Evolutionary conservation across 2,329 filamentous ascomycete species (phyloP), one percentile per base, ranked within the genome.

Genomic region (Sphaceloma murrayae): DNA sequence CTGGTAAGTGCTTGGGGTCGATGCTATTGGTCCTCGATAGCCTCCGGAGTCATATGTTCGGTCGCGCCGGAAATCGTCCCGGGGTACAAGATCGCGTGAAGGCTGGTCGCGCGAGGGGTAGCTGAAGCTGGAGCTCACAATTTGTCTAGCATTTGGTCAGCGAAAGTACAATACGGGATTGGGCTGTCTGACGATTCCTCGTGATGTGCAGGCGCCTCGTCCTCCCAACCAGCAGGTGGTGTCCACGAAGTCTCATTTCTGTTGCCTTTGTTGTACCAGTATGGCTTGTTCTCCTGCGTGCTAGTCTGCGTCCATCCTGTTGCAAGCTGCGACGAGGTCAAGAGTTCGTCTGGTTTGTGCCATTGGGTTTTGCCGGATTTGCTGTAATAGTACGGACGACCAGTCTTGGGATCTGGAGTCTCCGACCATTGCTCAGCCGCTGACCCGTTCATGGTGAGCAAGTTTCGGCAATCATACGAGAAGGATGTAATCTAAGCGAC

Each of bases 351-450:
- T 3, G 91, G 93, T 67, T 95, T 96, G 30, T 79, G 81, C 91
- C 91, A 98, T 74, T 88, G 82, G 22, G 91, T 96, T 60, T 93
- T 93, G 11, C 87, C 94, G 49, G 77, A 67, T 9, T 78, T 67
- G 61, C 98, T 94, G 70, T 88, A 94, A 63, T 93, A 98, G 64
- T 98, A 98, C 34, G 78, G 72, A 53, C 85, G 78, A 52, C 88
- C 89, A 58, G 38, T 46, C 17, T 94, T 87, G 2, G 79, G 68
- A 53, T 82, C 85, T 54, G 5, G 34, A 10, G 42, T 45, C 31
- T 45, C 42, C 3, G 42, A 32, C 42, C 42, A 45, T 2, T 21
- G 31, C 16, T 32, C 31, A 4, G 30, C 22, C 13, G 30, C 31
- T 14, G 42, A 33, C 18, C 42, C 42, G 29, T 45, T 36, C 31